These are phyloP conservation scores for Cryptosporidium viatorum DNA, from an alignment of 169 alveolate species.

Conservation along the genomic window DNA sequence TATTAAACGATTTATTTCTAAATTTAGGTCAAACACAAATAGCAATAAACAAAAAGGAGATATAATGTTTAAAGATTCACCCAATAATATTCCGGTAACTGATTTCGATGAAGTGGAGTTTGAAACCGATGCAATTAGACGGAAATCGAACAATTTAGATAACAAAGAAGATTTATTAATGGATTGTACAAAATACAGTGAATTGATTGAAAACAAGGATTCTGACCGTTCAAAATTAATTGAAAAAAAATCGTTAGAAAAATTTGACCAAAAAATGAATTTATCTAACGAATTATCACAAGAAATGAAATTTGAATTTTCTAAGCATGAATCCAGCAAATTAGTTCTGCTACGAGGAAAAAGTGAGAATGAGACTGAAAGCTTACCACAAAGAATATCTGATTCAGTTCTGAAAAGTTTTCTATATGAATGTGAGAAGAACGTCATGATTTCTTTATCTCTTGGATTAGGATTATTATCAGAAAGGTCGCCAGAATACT, in stretches of 20 bases:
- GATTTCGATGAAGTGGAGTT: not conserved
- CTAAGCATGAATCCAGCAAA: not conserved
- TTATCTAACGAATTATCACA: not conserved
- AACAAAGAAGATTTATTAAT: not conserved
- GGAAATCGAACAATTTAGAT: not conserved
- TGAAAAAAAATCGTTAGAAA: not conserved
- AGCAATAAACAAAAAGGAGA: not conserved
- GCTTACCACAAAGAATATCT: not conserved
- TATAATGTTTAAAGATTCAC: not conserved
- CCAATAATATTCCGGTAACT: not conserved
- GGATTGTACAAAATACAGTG: not conserved
- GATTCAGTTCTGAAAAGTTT: not conserved
- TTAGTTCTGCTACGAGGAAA: not conserved
- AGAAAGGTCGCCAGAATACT: not conserved
- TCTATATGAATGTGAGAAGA: slow-evolving; percentile 37
- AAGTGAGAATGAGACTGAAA: not conserved
- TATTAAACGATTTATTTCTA: not conserved
- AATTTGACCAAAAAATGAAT: not conserved
- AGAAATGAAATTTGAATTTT: not conserved
- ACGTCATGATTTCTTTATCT: slow-evolving; percentile 50
- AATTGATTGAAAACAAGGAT: not conserved
- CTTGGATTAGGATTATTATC: slow-evolving; percentile 56
- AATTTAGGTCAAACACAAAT: not conserved
- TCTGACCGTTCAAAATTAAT: not conserved
- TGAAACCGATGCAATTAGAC: not conserved